Percentiles rank a stretch among this genome's conserved stretches.
These are phyloP conservation scores for Penicillium sp. DNA, from an alignment of 2,329 filamentous ascomycete species.

Conservation along the genomic window DNA sequence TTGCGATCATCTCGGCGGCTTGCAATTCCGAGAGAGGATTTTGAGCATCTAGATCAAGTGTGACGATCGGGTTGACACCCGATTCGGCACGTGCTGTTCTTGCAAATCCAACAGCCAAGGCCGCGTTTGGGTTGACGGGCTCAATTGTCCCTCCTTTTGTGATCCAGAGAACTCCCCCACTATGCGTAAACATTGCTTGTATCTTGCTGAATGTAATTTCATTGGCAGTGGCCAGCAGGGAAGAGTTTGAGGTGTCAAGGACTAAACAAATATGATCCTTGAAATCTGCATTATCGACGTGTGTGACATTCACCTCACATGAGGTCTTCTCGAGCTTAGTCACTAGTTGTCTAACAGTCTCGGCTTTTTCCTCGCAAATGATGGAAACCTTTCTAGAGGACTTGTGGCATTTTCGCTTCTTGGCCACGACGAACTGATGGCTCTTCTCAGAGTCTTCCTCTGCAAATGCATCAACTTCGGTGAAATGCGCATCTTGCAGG, in stretches of 20 bases:
- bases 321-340: background rate
- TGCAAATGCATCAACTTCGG: background rate
- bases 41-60: slow-evolving; percentile 23
- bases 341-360: background rate
- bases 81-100: slow-evolving; percentile 31
- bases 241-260: slow-evolving; percentile 11
- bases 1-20: slow-evolving; percentile 12
- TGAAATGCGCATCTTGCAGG: slow-evolving; percentile 4
- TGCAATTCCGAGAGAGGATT: slow-evolving; percentile 2
- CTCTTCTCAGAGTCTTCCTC: background rate
- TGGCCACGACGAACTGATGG: slow-evolving; percentile 9
- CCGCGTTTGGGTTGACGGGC: slow-evolving; percentile 15
- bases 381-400: slow-evolving; percentile 8
- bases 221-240: slow-evolving; percentile 3
- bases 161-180: slow-evolving; percentile 26
- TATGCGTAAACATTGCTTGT: slow-evolving; percentile 20
- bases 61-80: slow-evolving; percentile 23
- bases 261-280: slow-evolving; percentile 21
- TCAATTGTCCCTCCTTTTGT: slow-evolving; percentile 20
- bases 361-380: slow-evolving; percentile 7
- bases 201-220: slow-evolving; percentile 9
- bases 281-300: slow-evolving; percentile 10
- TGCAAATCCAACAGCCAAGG: slow-evolving; percentile 25
- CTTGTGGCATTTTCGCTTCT: background rate
- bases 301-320: slow-evolving; percentile 7